Conservation (phyloP, 2,329 filamentous ascomycete species). For the Coniochaeta sp. region DNA sequence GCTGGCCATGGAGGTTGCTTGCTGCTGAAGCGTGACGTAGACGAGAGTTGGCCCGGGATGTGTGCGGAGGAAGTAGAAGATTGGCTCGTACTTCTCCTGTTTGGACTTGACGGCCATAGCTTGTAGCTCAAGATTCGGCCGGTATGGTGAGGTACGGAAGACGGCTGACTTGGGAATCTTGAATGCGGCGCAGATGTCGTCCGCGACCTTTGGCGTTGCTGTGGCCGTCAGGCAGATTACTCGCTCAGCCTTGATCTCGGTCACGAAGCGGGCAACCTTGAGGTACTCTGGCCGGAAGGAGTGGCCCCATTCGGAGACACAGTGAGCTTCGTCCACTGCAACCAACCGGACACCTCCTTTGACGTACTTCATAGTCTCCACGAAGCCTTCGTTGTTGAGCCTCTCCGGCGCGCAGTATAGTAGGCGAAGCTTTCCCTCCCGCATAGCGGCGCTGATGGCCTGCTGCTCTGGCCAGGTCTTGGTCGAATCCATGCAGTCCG, state of each 20-base stretch:
- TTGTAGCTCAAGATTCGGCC: slow-evolving; percentile 49
- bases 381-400: slow-evolving; percentile 54
- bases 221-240: slow-evolving; percentile 56
- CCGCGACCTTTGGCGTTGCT: slow-evolving; percentile 47
- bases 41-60: slow-evolving; percentile 51
- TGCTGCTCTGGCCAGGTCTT: slow-evolving; percentile 41
- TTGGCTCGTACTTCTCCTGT: slow-evolving; percentile 35
- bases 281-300: slow-evolving; percentile 19
- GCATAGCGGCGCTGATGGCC: slow-evolving; percentile 26
- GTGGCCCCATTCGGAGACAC: slow-evolving; percentile 44
- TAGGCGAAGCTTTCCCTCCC: slow-evolving; percentile 40
- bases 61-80: slow-evolving; percentile 39
- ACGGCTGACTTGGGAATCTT: slow-evolving; percentile 40
- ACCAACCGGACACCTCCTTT: slow-evolving; percentile 49
- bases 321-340: slow-evolving; percentile 53
- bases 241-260: slow-evolving; percentile 48
- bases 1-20: slow-evolving; percentile 36
- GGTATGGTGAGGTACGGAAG: slow-evolving; percentile 53
- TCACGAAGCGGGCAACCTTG: slow-evolving; percentile 44
- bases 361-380: slow-evolving; percentile 46
- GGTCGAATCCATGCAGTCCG: slow-evolving; percentile 49
- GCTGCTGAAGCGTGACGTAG: slow-evolving; percentile 51
- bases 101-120: slow-evolving; percentile 35
- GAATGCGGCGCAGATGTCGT: slow-evolving; percentile 48
- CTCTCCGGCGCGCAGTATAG: slow-evolving; percentile 54